phyloP scores from a whole-genome alignment of 306 rosid species.

The Rosa persica region DNA sequence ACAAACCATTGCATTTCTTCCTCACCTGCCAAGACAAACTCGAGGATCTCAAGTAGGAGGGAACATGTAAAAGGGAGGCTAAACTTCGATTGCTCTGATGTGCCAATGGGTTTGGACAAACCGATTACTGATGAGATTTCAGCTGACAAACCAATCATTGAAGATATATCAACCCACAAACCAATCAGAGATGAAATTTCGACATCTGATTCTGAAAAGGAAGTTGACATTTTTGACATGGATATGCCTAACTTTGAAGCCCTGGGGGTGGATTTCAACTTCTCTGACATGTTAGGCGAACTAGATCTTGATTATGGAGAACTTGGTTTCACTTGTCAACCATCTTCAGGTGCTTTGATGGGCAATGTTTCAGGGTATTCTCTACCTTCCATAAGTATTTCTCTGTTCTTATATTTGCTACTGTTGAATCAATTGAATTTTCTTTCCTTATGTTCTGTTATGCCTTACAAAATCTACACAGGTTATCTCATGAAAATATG shows the following conservation, averaged over 20 bases:
- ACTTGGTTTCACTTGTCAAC: slow-evolving; percentile 46
- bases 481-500: slow-evolving; percentile 46
- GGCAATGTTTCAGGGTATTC: slow-evolving; percentile 61
- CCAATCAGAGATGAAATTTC: neutral
- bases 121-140: slow-evolving; percentile 37
- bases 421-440: neutral
- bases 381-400: slow-evolving; percentile 24
- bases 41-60: slow-evolving; percentile 49
- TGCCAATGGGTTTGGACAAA: slow-evolving; percentile 31
- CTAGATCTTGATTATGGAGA: slow-evolving; percentile 57
- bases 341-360: slow-evolving; percentile 33
- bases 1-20: slow-evolving; percentile 63
- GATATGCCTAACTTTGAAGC: slow-evolving; percentile 59
- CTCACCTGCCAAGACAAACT: slow-evolving; percentile 47
- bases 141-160: neutral
- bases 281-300: slow-evolving; percentile 62
- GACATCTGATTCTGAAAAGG: slow-evolving; percentile 55
- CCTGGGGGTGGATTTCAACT: slow-evolving; percentile 61
- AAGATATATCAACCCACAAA: neutral
- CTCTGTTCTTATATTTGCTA: neutral
- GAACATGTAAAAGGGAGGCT: slow-evolving; percentile 74
- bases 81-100: slow-evolving; percentile 60
- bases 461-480: slow-evolving; percentile 20
- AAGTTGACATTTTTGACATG: slow-evolving; percentile 45
- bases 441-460: slow-evolving; percentile 22